Conservation (phyloP, 805 yeast genomes). For the Saccharomyces cerevisiae region DNA sequence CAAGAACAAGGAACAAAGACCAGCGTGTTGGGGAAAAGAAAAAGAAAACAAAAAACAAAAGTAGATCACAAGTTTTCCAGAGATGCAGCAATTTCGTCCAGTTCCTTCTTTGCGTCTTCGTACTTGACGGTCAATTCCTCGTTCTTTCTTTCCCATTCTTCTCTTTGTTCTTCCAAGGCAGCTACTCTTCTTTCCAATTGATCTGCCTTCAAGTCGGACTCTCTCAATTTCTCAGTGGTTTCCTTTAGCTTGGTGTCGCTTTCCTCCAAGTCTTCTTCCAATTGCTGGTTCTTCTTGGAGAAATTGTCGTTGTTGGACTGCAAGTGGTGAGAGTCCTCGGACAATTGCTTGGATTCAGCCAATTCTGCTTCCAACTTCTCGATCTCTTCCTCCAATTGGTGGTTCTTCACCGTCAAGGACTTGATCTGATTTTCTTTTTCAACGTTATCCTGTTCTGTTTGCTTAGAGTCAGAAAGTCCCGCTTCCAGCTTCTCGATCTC, state of each 20-base stretch:
- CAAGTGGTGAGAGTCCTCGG: slow-evolving; percentile 84
- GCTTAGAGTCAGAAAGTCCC: slow-evolving; percentile 39
- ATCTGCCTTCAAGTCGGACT: slow-evolving; percentile 90
- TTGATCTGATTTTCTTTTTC: slow-evolving; percentile 91
- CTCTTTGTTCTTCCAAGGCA: slow-evolving; percentile 83
- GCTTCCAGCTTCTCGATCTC: slow-evolving; percentile 49
- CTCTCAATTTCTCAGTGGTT: slow-evolving; percentile 85
- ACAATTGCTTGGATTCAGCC: slow-evolving; percentile 69
- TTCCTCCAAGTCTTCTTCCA: slow-evolving; percentile 72
- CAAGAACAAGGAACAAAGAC: background rate
- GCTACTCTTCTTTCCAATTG: slow-evolving; percentile 88
- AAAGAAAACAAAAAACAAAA: background rate
- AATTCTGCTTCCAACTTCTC: slow-evolving; percentile 61
- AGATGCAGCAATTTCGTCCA: slow-evolving; percentile 91
- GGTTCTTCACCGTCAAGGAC: slow-evolving; percentile 83
- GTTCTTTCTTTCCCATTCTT: slow-evolving; percentile 77
- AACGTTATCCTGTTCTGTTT: slow-evolving; percentile 78
- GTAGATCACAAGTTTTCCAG: slow-evolving; percentile 45
- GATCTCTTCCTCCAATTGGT: slow-evolving; percentile 68
- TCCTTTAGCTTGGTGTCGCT: slow-evolving; percentile 83
- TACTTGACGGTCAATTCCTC: slow-evolving; percentile 79
- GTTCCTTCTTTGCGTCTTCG: slow-evolving; percentile 75
- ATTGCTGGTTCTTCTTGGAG: slow-evolving; percentile 78
- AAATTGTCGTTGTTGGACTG: slow-evolving; percentile 82
- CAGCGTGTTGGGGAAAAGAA: background rate